phyloP scores from a whole-genome alignment of 2,329 filamentous ascomycete genomes.

The Ceratocystis huliohia region DNA sequence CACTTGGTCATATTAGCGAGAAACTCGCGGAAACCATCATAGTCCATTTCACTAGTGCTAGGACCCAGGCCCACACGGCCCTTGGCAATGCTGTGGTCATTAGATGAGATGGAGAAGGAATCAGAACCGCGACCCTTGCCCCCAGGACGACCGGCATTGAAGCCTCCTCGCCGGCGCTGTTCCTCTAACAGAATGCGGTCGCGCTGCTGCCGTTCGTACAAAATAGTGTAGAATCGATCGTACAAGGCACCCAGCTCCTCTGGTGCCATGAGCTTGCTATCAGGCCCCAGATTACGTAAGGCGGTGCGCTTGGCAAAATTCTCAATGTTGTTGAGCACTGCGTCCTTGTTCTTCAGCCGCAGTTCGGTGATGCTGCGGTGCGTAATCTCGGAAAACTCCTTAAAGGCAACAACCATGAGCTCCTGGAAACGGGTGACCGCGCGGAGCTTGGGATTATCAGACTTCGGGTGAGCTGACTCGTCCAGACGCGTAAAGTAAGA shows the following conservation, averaged over 20 bases:
- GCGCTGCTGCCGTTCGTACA: constrained; percentile 85
- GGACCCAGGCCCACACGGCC: constrained; percentile 79
- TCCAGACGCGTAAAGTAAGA: constrained; percentile 86
- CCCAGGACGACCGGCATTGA: constrained; percentile 29
- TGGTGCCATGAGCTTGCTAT: constrained; percentile 77
- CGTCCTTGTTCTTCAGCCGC: constrained; percentile 82
- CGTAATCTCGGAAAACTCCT: constrained; percentile 91
- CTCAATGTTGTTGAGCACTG: constrained; percentile 89
- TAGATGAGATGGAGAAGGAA: constrained; percentile 21
- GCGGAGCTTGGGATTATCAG: constrained; percentile 84
- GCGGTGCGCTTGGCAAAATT: constrained; percentile 95
- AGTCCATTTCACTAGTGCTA: constrained; percentile 91
- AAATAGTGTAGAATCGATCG: constrained; percentile 80
- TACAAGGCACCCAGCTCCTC: constrained; percentile 85
- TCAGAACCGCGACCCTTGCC: constrained; percentile 29
- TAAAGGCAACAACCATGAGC: constrained; percentile 97
- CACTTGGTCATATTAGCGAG: constrained; percentile 79
- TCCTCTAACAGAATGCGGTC: constrained; percentile 67
- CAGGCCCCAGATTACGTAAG: constrained; percentile 85
- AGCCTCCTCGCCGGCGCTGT: constrained; percentile 42
- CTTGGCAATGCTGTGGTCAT: constrained; percentile 48
- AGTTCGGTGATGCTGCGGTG: constrained; percentile 84
- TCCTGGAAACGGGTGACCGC: constrained; percentile 95
- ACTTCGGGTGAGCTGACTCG: constrained; percentile 90
- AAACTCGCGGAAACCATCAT: constrained; percentile 90